phyloP scores from a whole-genome alignment of 345 rosid genomes.

The Salix purpurea region DNA sequence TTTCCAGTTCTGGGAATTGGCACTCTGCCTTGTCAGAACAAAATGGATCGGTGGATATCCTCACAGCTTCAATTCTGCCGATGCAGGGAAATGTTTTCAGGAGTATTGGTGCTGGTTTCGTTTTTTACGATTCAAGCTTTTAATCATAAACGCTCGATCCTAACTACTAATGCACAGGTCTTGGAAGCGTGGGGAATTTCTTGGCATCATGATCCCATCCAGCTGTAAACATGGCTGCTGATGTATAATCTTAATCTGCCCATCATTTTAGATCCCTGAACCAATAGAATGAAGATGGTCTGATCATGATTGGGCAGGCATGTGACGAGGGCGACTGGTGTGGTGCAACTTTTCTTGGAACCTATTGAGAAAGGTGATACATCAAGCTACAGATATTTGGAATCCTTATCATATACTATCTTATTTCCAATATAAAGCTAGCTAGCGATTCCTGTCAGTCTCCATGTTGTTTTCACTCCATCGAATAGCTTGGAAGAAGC shows the following conservation, averaged over 20 bases:
- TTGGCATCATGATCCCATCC: not conserved
- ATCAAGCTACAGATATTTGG: slow-evolving; percentile 8
- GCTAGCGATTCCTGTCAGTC: not conserved
- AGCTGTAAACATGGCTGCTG: too few relatives aligned
- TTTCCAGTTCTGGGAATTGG: too few relatives aligned
- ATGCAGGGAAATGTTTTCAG: too few relatives aligned
- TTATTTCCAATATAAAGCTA: slow-evolving; percentile 7
- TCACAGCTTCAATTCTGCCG: too few relatives aligned
- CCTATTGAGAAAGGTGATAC: not conserved
- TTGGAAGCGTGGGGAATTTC: not conserved
- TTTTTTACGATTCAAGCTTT: not conserved
- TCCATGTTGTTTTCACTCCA: not conserved
- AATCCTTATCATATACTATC: slow-evolving; percentile 21
- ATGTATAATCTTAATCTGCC: not conserved
- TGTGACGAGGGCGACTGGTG: slow-evolving; percentile 6
- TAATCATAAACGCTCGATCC: too few relatives aligned
- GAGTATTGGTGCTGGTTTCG: not conserved
- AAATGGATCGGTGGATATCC: too few relatives aligned
- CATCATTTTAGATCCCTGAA: not conserved
- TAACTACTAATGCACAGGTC: too few relatives aligned
- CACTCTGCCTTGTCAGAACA: too few relatives aligned
- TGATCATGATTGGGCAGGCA: not conserved
- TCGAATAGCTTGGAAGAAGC: not conserved
- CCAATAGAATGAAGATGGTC: not conserved
- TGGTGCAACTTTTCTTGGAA: not conserved